Evolutionary conservation across 139 green algal genomes (phyloP).

Genomic region (Yamagishiella unicocca): DNA sequence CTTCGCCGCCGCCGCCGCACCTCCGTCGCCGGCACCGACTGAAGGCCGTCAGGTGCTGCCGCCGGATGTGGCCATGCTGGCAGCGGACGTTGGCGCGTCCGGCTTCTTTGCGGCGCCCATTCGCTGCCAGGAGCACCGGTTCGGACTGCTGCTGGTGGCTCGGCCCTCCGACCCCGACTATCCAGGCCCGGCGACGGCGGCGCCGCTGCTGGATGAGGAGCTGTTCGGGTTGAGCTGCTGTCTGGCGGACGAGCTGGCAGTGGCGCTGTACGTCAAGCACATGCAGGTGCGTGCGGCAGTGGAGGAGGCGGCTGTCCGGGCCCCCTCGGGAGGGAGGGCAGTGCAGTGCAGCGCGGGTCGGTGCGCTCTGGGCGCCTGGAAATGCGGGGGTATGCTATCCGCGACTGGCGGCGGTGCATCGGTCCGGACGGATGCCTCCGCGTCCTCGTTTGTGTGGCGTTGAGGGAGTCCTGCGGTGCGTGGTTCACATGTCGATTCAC

Average conservation of each 20-base stretch:
- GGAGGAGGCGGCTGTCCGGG: too few species aligned
- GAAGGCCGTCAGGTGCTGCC: not conserved
- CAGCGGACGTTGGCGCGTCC: not conserved
- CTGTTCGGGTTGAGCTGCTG: constrained; percentile 36
- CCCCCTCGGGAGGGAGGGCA: too few species aligned
- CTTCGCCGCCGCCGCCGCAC: not conserved
- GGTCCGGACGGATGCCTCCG: too few species aligned
- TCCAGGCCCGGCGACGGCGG: not conserved
- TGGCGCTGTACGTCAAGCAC: constrained; percentile 33
- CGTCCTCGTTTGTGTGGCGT: too few species aligned
- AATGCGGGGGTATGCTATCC: too few species aligned
- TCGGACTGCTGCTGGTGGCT: constrained; percentile 33
- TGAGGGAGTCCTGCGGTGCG: too few species aligned
- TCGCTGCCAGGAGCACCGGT: constrained; percentile 24
- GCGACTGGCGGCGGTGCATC: too few species aligned
- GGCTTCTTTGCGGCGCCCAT: constrained; percentile 19
- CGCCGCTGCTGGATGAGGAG: constrained; percentile 31
- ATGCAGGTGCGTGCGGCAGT: constrained; percentile 17
- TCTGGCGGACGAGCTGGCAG: constrained; percentile 39
- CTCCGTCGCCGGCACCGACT: not conserved
- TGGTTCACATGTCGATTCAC: not conserved
- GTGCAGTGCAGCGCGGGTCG: too few species aligned
- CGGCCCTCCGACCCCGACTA: not conserved
- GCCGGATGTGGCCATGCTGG: constrained; percentile 8
- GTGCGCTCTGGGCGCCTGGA: too few species aligned